Evolutionary conservation across 805 yeast species (phyloP).

Genomic region (Cyberlindnera bimundalis): DNA sequence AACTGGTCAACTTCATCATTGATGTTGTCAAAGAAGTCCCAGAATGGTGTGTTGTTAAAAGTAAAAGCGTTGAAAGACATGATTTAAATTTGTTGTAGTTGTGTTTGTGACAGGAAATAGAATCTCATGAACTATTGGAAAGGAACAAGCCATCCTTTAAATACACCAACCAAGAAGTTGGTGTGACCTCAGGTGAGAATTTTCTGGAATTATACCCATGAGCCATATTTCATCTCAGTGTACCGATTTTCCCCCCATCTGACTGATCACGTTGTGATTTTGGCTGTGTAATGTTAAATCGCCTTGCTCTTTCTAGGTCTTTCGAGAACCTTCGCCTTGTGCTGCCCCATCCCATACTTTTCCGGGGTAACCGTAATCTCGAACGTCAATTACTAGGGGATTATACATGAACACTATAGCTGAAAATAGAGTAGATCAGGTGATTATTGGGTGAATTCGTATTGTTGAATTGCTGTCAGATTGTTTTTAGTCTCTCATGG

Average conservation of each 20-base stretch:
- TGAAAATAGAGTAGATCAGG: too few species aligned
- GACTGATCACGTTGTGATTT: not conserved
- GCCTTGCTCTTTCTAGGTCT: not conserved
- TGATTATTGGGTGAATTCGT: too few species aligned
- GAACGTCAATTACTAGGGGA: too few species aligned
- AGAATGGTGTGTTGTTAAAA: slow-evolving; percentile 36
- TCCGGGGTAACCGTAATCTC: not conserved
- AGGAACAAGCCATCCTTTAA: not conserved
- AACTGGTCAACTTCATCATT: slow-evolving; percentile 40
- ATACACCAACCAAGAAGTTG: not conserved
- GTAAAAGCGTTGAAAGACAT: slow-evolving; percentile 29
- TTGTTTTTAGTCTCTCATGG: too few species aligned
- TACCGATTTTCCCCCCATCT: too few species aligned
- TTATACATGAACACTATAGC: too few species aligned
- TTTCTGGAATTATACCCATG: too few species aligned
- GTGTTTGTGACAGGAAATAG: not conserved
- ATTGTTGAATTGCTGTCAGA: too few species aligned
- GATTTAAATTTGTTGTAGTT: not conserved
- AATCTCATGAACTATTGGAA: not conserved
- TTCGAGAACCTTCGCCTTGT: not conserved
- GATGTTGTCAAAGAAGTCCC: slow-evolving; percentile 41
- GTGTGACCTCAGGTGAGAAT: not conserved
- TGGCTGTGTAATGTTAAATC: too few species aligned
- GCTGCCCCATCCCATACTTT: not conserved
- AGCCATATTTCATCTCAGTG: too few species aligned